phyloP scores from a whole-genome alignment of 495 filamentous ascomycete species.

The Podospora pseudocomata region DNA sequence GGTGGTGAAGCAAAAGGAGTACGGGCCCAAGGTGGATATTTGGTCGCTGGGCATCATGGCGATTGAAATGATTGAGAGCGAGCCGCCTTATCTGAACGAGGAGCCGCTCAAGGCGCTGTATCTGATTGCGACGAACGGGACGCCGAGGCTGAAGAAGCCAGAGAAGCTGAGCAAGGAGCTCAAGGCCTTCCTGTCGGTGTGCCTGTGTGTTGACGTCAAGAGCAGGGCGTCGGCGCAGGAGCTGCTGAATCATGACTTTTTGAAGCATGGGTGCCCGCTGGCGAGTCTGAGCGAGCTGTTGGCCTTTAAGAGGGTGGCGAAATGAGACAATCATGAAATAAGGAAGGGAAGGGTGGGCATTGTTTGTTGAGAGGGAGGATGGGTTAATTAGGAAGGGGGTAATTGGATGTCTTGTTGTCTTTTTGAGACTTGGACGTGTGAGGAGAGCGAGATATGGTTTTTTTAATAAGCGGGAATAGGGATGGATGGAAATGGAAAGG shows the following conservation, averaged over 20 bases:
- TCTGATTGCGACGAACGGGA: conserved; percentile 96
- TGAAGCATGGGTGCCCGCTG: conserved; percentile 74
- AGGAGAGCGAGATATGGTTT: background rate
- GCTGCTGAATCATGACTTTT: conserved; percentile 73
- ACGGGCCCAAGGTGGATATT: conserved; percentile 96
- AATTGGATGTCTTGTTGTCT: background rate
- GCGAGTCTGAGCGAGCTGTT: conserved; percentile 80
- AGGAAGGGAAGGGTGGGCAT: conserved; percentile 3
- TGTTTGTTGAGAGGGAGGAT: background rate
- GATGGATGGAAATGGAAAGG: background rate
- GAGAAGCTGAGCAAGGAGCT: conserved; percentile 95
- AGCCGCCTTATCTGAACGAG: conserved; percentile 96
- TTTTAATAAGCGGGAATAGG: background rate
- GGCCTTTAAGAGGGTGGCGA: conserved; percentile 61
- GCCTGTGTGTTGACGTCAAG: conserved; percentile 93
- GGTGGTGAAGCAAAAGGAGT: conserved; percentile 98
- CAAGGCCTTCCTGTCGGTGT: conserved; percentile 91
- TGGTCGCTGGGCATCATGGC: conserved; percentile 99
- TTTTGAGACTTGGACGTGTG: background rate
- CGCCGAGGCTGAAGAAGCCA: conserved; percentile 92
- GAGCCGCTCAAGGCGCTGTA: conserved; percentile 96
- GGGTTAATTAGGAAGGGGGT: no score
- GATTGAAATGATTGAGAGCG: conserved; percentile 99
- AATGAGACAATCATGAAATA: conserved; percentile 27
- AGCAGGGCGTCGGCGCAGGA: conserved; percentile 88